phyloP scores from a whole-genome alignment of 169 alveolate species.

The Plasmodium cynomolgi region DNA sequence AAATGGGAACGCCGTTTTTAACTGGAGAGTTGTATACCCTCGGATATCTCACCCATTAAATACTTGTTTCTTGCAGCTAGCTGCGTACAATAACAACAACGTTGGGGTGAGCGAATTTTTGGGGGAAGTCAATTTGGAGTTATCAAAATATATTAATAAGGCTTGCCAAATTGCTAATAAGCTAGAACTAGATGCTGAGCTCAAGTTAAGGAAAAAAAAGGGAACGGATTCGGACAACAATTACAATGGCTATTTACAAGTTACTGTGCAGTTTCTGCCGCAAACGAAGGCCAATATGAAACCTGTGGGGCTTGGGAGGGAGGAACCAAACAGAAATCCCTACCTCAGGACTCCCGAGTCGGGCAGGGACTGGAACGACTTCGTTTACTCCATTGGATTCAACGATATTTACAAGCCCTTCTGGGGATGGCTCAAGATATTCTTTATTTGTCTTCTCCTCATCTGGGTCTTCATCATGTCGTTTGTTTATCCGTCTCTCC shows the following conservation, averaged over 20 bases:
- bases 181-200: conserved; percentile 88
- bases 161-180: conserved; percentile 87
- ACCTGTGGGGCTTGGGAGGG: conserved; percentile 92
- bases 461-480: conserved; percentile 59
- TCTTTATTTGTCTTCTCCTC: conserved; percentile 24
- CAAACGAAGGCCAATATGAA: conserved; percentile 92
- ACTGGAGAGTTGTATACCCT: conserved; percentile 94
- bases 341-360: conserved; percentile 89
- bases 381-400: conserved; percentile 83
- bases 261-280: conserved; percentile 91
- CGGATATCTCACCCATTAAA: conserved; percentile 88
- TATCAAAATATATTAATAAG: conserved; percentile 86
- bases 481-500: conserved; percentile 65
- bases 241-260: conserved; percentile 89
- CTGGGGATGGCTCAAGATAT: conserved; percentile 79
- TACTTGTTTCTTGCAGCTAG: conserved; percentile 91
- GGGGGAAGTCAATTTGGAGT: conserved; percentile 89
- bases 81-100: conserved; percentile 89
- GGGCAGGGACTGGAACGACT: conserved; percentile 94
- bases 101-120: conserved; percentile 89
- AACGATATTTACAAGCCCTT: conserved; percentile 82
- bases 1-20: conserved; percentile 89
- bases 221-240: conserved; percentile 41
- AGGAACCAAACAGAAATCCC: conserved; percentile 92
- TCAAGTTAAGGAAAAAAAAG: conserved; percentile 85